These are phyloP conservation scores for Vitis rotundifolia DNA, from an alignment of 164 flowering plant genomes.

Conservation along the genomic window DNA sequence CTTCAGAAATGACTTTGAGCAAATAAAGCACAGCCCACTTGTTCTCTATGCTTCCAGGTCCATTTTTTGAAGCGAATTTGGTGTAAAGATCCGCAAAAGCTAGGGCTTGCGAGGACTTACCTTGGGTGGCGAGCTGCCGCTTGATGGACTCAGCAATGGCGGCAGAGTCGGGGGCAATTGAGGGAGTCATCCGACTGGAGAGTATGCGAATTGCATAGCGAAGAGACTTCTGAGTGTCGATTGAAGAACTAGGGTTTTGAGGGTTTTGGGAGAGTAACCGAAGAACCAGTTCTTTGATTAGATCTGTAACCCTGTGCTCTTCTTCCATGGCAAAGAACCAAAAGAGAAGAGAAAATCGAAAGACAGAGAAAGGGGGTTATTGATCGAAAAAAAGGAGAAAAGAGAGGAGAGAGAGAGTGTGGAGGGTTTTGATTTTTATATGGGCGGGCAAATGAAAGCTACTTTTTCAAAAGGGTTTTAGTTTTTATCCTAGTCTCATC, in stretches of 20 bases:
- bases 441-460: slow-evolving; percentile 31
- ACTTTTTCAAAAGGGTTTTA: slow-evolving; percentile 2
- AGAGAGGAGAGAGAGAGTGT: slow-evolving; percentile 11
- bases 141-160: slow-evolving; percentile 92
- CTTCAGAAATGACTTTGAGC: slow-evolving; percentile 78
- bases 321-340: slow-evolving; percentile 41
- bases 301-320: slow-evolving; percentile 62
- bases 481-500: no score
- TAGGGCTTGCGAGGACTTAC: slow-evolving; percentile 86
- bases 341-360: not conserved
- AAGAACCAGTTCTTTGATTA: slow-evolving; percentile 74
- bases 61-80: slow-evolving; percentile 67
- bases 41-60: slow-evolving; percentile 69
- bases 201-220: slow-evolving; percentile 79
- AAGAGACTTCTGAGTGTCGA: slow-evolving; percentile 42
- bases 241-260: slow-evolving; percentile 29
- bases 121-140: slow-evolving; percentile 79
- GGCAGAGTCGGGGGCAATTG: slow-evolving; percentile 71
- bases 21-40: slow-evolving; percentile 88
- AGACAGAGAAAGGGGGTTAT: no score
- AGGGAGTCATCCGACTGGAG: slow-evolving; percentile 83
- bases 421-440: slow-evolving; percentile 21
- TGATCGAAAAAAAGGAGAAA: not conserved
- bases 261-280: slow-evolving; percentile 46
- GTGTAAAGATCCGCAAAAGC: slow-evolving; percentile 82